A percentile compares a stretch with the other conserved stretches of the same genome.
Evolutionary conservation across 2,329 filamentous ascomycete species (phyloP).

Genomic region (Cladosporium colombiae): DNA sequence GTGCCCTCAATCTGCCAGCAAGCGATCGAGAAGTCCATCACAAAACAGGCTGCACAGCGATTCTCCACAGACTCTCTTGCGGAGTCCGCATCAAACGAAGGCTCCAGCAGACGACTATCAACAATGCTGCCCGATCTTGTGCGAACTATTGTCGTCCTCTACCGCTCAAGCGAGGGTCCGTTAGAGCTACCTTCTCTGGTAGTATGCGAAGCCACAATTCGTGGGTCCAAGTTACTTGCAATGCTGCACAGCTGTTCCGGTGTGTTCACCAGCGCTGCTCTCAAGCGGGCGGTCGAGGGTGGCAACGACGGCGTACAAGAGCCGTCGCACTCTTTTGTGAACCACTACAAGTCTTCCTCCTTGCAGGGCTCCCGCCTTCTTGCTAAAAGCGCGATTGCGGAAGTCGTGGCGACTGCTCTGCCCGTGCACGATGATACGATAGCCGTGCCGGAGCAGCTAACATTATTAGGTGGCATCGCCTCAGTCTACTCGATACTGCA

Average conservation of each 20-base stretch:
- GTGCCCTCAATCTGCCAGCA: slow-evolving; percentile 49
- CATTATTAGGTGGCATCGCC: slow-evolving; percentile 81
- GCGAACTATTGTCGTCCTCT: slow-evolving; percentile 73
- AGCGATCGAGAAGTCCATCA: slow-evolving; percentile 30
- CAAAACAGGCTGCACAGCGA: slow-evolving; percentile 28
- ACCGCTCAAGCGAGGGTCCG: slow-evolving; percentile 61
- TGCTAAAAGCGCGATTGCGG: slow-evolving; percentile 23
- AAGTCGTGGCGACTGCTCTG: slow-evolving; percentile 29
- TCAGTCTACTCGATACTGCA: slow-evolving; percentile 80
- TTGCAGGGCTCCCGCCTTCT: slow-evolving; percentile 11
- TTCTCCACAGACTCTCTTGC: slow-evolving; percentile 21
- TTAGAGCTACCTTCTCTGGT: slow-evolving; percentile 70
- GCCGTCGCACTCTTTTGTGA: not conserved
- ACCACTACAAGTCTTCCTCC: slow-evolving; percentile 1
- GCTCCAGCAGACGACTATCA: slow-evolving; percentile 51
- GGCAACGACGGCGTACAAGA: not conserved
- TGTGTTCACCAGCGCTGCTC: slow-evolving; percentile 58
- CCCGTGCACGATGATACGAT: slow-evolving; percentile 32
- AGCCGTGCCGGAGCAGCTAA: slow-evolving; percentile 51
- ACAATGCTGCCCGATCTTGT: slow-evolving; percentile 70
- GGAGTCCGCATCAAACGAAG: slow-evolving; percentile 27
- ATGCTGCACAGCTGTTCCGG: slow-evolving; percentile 67
- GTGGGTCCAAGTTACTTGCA: slow-evolving; percentile 70
- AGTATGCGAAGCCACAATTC: slow-evolving; percentile 70
- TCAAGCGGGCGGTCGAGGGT: slow-evolving; percentile 48